phyloP scores from a whole-genome alignment of 352 stramenopile species.

The Blastocystis sp. region DNA sequence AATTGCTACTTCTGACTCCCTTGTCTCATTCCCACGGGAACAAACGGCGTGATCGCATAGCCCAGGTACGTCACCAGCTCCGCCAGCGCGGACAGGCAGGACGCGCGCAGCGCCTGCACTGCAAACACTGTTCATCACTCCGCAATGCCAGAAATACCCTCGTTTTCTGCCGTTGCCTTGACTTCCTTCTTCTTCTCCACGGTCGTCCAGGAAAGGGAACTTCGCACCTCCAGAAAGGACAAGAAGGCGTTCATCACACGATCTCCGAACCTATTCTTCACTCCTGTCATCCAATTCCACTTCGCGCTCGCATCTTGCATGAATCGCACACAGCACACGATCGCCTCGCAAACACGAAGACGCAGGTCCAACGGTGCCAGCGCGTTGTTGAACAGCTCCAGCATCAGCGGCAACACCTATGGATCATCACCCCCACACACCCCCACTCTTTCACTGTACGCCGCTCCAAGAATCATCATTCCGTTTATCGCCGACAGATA shows the following conservation, averaged over 20 bases:
- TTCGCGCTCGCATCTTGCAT: background rate
- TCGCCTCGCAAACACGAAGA: conserved; percentile 9
- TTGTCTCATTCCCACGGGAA: background rate
- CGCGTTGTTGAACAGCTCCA: background rate
- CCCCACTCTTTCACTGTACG: background rate
- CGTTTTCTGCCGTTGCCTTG: conserved; percentile 1
- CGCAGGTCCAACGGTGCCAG: conserved; percentile 27
- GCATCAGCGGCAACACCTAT: conserved; percentile 4
- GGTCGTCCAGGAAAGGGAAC: conserved; percentile 5
- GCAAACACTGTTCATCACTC: background rate
- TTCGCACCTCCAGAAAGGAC: background rate
- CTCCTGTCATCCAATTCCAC: background rate
- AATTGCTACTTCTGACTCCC: background rate
- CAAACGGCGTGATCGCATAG: background rate
- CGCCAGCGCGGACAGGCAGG: conserved; percentile 1
- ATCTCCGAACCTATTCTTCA: background rate
- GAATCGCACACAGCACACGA: background rate
- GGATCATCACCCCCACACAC: background rate
- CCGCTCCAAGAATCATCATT: background rate
- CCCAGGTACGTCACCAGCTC: background rate
- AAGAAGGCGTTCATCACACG: conserved; percentile 20
- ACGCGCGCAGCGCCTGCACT: conserved; percentile 1
- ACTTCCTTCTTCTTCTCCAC: conserved; percentile 12
- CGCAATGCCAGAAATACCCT: background rate
- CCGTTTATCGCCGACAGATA: conserved; percentile 11